Percentiles rank a stretch among this genome's conserved stretches.
These are phyloP conservation scores for Rhododendron griersonianum DNA, from an alignment of 148 eudicot genomes.

Conservation along the genomic window DNA sequence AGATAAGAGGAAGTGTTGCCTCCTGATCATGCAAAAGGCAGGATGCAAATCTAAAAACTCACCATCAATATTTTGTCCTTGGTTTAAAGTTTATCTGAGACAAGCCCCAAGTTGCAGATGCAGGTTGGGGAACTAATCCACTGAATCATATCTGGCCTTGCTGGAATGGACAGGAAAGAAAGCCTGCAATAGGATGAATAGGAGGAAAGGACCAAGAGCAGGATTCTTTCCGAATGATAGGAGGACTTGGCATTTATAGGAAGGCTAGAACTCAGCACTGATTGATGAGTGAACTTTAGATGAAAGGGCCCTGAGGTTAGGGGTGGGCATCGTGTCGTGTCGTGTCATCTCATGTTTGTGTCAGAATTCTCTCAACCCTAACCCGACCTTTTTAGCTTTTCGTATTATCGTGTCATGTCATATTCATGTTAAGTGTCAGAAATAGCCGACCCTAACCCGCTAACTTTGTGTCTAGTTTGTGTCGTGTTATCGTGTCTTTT, in stretches of 20 bases:
- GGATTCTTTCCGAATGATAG: background rate
- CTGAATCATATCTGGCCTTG: background rate
- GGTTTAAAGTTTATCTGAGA: background rate
- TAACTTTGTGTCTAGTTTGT: no score
- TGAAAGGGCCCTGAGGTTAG: no score
- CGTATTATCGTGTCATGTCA: no score
- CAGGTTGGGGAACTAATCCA: background rate
- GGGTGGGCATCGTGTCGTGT: no score
- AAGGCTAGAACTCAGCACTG: background rate
- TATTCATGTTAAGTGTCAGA: no score
- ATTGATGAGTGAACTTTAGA: no score
- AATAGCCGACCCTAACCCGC: no score
- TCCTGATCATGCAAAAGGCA: background rate
- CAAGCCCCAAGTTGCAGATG: background rate
- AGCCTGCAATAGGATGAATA: background rate
- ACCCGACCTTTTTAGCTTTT: no score
- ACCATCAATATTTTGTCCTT: background rate
- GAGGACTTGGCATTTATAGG: background rate
- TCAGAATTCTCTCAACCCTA: no score
- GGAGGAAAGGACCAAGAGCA: background rate
- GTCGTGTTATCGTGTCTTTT: no score
- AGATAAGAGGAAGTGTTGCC: background rate
- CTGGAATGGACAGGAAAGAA: background rate
- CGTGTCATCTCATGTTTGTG: no score
- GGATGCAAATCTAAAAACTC: background rate